Evolutionary conservation across 495 filamentous ascomycete genomes (phyloP), one percentile per base, ranked within the genome.

Genomic region (Penicillium lagena): DNA sequence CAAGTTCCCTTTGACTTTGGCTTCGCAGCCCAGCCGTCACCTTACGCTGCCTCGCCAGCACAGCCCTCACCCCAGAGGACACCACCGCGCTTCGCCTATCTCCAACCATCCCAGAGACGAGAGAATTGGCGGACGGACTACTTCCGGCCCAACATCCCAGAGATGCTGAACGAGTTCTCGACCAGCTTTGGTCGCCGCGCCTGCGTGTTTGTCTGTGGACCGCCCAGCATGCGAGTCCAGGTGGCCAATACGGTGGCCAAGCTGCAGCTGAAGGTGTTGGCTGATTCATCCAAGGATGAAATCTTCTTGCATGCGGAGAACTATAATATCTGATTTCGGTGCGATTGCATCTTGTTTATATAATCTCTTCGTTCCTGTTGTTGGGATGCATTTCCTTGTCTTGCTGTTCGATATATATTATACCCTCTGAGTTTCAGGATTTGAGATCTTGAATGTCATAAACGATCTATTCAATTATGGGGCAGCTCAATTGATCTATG

Each of bases 271-370:
- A 77, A 83, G 63, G 90, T 97, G 30, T 86, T 87, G 85, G 76
- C 73, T 2, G 83, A 86, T 51, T 76, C 81, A 12, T 75, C 76
- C 40, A 79, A 82, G 36, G 91, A 96, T 58, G 91, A 97, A 78
- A 83, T 97, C 45, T 95, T 89, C 60, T 62, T 97, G 63, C 91
- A 96, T 73, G 85, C 90, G 9, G 91, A 97, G 75, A 96, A 95
- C 62, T 95, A 94, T 67, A 87, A 89, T 33, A 70, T 91, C 40
- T 94, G 58, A 73, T 41, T 37, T 36, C 22, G 3, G 1, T 22
- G 22, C 22, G 22, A 35, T 37, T 39, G 14, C 37, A 37, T 40
- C 10, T n/a, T 43, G 12, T 46, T 44, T 46, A 46, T 31, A 30
- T 33, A 41, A 28, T 29, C 34, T 30, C 35, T 29, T 13, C 29